Evolutionary conservation across 2,329 filamentous ascomycete species (phyloP).

Genomic region (Penicillium sp.): DNA sequence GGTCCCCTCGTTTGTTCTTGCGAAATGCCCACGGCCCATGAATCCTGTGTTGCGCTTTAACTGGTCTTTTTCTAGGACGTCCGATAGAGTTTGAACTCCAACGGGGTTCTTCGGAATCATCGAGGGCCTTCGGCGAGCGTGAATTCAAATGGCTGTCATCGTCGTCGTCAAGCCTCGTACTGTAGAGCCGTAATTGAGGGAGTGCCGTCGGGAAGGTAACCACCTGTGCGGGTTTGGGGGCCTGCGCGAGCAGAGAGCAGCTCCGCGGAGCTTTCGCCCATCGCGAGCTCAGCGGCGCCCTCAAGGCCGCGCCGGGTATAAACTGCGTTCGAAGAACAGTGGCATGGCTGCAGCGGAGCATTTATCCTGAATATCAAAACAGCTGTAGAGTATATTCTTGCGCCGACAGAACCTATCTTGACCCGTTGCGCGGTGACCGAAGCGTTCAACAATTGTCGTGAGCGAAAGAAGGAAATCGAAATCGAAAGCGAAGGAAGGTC

Average conservation of each 20-base stretch:
- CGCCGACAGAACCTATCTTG: neutral
- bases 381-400: neutral
- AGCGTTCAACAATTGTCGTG: neutral
- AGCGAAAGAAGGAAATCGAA: neutral
- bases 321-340: slow-evolving; percentile 24
- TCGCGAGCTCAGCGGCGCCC: slow-evolving; percentile 7
- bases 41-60: neutral
- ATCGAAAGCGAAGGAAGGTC: neutral
- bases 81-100: no score
- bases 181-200: neutral
- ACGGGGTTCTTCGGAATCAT: no score
- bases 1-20: neutral
- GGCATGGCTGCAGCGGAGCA: slow-evolving; percentile 29
- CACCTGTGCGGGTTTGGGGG: neutral
- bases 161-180: neutral
- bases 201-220: neutral
- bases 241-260: neutral
- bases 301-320: slow-evolving; percentile 20
- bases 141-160: neutral
- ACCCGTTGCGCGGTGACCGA: neutral
- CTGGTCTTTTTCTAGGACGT: neutral
- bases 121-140: no score
- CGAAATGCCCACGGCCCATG: neutral
- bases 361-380: slow-evolving; percentile 10
- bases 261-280: slow-evolving; percentile 15